A percentile compares a stretch with the other conserved stretches of the same genome.
These are phyloP conservation scores for Pichia occidentalis DNA, from an alignment of 805 yeast species.

Conservation along the genomic window DNA sequence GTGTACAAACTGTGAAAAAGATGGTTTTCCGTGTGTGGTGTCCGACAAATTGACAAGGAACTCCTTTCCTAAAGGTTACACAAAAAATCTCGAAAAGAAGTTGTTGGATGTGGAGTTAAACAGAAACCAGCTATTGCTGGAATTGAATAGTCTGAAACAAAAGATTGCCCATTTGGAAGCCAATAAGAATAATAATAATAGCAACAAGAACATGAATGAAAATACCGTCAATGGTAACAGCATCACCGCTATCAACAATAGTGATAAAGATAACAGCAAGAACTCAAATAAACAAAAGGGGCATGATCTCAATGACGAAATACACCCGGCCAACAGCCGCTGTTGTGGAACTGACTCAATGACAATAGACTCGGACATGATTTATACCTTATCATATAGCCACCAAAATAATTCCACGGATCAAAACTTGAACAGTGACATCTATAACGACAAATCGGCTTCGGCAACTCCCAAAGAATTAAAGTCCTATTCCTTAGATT, in stretches of 20 bases:
- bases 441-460: neutral
- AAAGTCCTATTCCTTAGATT: neutral
- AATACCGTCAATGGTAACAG: neutral
- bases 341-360: too few species aligned
- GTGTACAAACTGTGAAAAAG: slow-evolving; percentile 60
- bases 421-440: neutral
- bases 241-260: too few species aligned
- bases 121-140: slow-evolving; percentile 34
- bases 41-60: slow-evolving; percentile 69
- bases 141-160: slow-evolving; percentile 25
- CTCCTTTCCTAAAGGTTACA: slow-evolving; percentile 77
- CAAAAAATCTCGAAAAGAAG: slow-evolving; percentile 63
- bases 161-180: slow-evolving; percentile 7
- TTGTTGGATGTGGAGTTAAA: slow-evolving; percentile 56
- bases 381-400: neutral
- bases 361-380: slow-evolving; percentile 1
- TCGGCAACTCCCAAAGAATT: neutral
- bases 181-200: neutral
- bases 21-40: slow-evolving; percentile 63
- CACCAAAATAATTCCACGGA: neutral
- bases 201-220: neutral
- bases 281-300: too few species aligned
- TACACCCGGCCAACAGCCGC: too few species aligned
- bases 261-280: too few species aligned
- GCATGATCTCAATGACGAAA: too few species aligned